Evolutionary conservation across 1,284 basidiomycete species (phyloP).

Genomic region (Chiua sp.): DNA sequence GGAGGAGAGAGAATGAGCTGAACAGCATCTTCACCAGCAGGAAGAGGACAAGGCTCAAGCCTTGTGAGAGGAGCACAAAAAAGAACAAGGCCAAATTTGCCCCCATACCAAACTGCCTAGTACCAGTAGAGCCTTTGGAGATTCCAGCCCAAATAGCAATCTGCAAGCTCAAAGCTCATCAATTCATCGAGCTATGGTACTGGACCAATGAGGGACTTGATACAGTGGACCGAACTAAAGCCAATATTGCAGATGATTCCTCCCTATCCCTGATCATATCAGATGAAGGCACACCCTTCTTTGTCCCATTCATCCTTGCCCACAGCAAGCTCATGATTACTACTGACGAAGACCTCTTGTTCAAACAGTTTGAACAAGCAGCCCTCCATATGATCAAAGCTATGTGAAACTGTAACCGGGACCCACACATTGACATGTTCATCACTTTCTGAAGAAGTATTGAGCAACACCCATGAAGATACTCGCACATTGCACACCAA

Average conservation of each 20-base stretch:
- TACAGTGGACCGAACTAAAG: not conserved
- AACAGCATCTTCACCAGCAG: too few relatives aligned
- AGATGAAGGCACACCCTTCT: not conserved
- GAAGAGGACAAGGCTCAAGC: not conserved
- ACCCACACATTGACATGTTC: not conserved
- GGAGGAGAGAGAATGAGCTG: too few relatives aligned
- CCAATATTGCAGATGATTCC: not conserved
- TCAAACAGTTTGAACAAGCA: not conserved
- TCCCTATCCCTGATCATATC: not conserved
- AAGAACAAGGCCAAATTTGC: not conserved
- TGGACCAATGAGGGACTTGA: not conserved
- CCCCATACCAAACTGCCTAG: not conserved
- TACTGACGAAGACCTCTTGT: not conserved
- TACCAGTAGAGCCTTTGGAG: too few relatives aligned
- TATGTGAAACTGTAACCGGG: not conserved
- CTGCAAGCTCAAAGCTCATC: not conserved
- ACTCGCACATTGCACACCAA: not conserved
- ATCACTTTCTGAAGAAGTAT: not conserved
- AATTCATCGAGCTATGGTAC: conserved; percentile 1
- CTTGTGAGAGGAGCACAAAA: not conserved
- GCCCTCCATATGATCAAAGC: not conserved
- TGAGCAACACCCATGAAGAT: not conserved
- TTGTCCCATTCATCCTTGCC: not conserved
- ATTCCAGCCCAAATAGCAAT: too few relatives aligned
- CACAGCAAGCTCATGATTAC: not conserved